A percentile compares a stretch with the other conserved stretches of the same genome.
These are phyloP conservation scores for Lodderomyces margitis DNA, from an alignment of 1,139 yeast species.

Conservation along the genomic window DNA sequence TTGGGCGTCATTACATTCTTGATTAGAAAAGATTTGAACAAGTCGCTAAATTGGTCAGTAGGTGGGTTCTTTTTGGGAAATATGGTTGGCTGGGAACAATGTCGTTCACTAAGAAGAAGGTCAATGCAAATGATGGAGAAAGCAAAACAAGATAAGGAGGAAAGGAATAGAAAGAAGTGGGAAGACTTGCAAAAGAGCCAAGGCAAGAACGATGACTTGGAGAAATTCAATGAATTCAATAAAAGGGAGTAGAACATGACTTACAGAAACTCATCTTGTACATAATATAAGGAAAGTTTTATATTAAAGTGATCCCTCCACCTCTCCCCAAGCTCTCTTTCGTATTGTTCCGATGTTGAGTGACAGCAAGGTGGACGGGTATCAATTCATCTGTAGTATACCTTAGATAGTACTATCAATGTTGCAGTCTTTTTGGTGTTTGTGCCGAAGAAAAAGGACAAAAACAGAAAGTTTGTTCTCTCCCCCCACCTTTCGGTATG, in stretches of 20 bases:
- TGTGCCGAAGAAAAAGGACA: too few species aligned
- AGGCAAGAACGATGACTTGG: constrained; percentile 20
- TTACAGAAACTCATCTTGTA: background rate
- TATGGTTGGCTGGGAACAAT: constrained; percentile 89
- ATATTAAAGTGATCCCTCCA: too few species aligned
- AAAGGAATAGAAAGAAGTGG: constrained; percentile 30
- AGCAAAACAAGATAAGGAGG: constrained; percentile 55
- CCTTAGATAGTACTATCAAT: too few species aligned
- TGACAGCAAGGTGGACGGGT: too few species aligned
- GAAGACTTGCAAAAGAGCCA: constrained; percentile 15
- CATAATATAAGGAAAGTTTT: too few species aligned
- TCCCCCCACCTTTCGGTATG: constrained; percentile 8
- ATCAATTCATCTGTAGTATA: too few species aligned
- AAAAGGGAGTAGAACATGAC: constrained; percentile 11
- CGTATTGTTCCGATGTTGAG: background rate
- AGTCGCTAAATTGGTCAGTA: constrained; percentile 78
- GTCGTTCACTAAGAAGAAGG: constrained; percentile 67
- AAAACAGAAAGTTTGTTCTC: too few species aligned
- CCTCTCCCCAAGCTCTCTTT: too few species aligned
- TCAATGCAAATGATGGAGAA: constrained; percentile 59
- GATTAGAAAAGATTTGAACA: constrained; percentile 60
- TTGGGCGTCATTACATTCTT: constrained; percentile 70
- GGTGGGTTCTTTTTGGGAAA: constrained; percentile 81
- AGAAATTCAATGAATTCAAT: constrained; percentile 28
- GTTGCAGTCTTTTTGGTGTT: too few species aligned